Base-by-base conservation (phyloP, 2,329 filamentous ascomycete species). In the Teratosphaeria zuluensis region DNA sequence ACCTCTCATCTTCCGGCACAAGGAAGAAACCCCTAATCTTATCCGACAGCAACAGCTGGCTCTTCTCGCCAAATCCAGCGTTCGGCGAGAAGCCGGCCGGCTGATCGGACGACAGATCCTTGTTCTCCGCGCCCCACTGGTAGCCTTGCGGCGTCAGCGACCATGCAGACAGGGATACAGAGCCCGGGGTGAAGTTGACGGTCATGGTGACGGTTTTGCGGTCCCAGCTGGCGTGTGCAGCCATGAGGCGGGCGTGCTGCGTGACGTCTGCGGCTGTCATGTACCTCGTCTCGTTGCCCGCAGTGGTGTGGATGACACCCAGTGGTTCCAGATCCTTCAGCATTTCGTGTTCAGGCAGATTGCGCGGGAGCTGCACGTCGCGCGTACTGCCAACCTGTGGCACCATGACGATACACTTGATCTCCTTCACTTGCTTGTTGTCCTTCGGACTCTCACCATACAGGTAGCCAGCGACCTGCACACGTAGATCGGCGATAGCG, bases 41-140 rank as follows among this genome's bases (percentile, higher is more conserved):
- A 68, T 96, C 92, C 64, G 89, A 95, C 56, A 99, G 83, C 31
- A 99, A 78, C 58, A 99, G 79, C 77, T 99, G 95, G 66, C 90
- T 91, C 78, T 97, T 97, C 75, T 95, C 89, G 56, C 94, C 94
- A 84, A 97, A 95, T 59, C 80, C 85, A 30, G 90, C 95, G 14
- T 57, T 61, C 0, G 69, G 69, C 59, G 86, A 87, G 79, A 99
- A 99, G 46, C 95, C 95, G 64, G 92, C 87, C 0, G 95, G 94
- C 73, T 95, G 90, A 73, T 99, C 94, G 62, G 89, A 95, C 66
- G 88, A 86, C 58, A 86, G 84, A 75, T 99, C 95, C 76, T 88
- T 92, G 81, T 99, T 99, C 72, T 96, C 90, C 1, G 86, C 90
- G 64, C 94, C 94, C 94, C 95, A 99, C 74, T 92, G 92, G 79